A percentile compares a stretch with the other conserved stretches of the same genome.
These are phyloP conservation scores for Eimeria necatrix DNA, from an alignment of 169 alveolate genomes.

Conservation along the genomic window DNA sequence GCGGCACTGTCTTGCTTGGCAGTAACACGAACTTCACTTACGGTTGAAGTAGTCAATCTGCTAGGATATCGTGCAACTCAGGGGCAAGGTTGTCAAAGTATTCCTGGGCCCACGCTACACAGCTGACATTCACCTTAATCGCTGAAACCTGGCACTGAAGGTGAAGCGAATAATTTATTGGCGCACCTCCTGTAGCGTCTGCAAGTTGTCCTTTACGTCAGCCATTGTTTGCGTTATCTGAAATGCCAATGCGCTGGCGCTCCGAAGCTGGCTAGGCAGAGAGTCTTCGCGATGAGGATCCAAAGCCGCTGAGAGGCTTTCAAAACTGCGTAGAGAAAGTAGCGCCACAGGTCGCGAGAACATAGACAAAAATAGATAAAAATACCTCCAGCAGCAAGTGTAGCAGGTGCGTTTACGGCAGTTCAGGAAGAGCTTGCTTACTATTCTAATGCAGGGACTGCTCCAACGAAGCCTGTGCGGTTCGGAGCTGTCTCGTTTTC, in stretches of 20 bases:
- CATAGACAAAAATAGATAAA: no score
- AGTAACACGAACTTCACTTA: no score
- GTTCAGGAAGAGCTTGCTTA: neutral
- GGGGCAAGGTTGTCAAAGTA: no score
- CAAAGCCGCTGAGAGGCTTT: conserved; percentile 12
- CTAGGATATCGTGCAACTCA: no score
- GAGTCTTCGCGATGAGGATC: conserved; percentile 11
- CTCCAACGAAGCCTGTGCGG: conserved; percentile 58
- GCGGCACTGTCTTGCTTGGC: no score
- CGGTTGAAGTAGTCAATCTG: no score
- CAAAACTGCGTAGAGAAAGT: neutral
- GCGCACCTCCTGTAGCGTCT: conserved; percentile 55
- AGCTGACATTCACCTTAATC: neutral
- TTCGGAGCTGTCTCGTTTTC: conserved; percentile 45
- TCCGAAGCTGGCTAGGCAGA: conserved; percentile 50
- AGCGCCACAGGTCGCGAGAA: neutral
- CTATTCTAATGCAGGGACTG: conserved; percentile 44
- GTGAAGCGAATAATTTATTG: neutral
- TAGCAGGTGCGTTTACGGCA: neutral
- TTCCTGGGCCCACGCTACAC: no score
- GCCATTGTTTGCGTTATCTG: neutral
- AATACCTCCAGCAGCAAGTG: no score
- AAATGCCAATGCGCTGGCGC: neutral
- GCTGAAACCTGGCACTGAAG: neutral
- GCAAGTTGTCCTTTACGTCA: conserved; percentile 9